These are phyloP conservation scores for Phytopythium delawarense DNA, from an alignment of 352 stramenopile species.

Conservation along the genomic window DNA sequence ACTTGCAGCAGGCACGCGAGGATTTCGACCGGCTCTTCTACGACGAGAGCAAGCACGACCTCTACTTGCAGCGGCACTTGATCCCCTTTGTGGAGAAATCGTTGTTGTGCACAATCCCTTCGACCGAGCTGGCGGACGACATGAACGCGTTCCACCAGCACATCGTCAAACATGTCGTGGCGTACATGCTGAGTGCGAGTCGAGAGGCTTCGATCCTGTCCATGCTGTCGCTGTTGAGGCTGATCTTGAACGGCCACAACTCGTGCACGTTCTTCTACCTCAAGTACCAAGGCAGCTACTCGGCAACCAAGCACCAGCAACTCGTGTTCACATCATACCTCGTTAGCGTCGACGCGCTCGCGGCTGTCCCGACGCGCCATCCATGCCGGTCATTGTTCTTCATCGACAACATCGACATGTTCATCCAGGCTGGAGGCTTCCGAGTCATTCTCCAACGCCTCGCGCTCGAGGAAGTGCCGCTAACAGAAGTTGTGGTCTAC, in stretches of 20 bases:
- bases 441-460: conserved; percentile 67
- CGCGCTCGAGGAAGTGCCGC: conserved; percentile 28
- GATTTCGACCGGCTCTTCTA: conserved; percentile 80
- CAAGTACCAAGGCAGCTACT: conserved; percentile 70
- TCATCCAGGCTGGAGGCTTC: conserved; percentile 80
- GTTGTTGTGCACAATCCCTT: conserved; percentile 60
- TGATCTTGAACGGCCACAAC: conserved; percentile 76
- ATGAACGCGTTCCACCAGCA: conserved; percentile 81
- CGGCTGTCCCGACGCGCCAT: conserved; percentile 51
- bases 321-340: conserved; percentile 77
- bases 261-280: conserved; percentile 83
- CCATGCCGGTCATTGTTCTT: conserved; percentile 79
- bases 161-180: conserved; percentile 70
- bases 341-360: conserved; percentile 50
- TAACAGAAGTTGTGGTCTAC: conserved; percentile 68
- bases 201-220: conserved; percentile 26
- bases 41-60: conserved; percentile 33
- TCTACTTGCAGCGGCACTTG: conserved; percentile 50
- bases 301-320: conserved; percentile 49
- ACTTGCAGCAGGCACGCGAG: conserved; percentile 54
- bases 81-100: conserved; percentile 75
- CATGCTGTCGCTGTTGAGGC: conserved; percentile 62
- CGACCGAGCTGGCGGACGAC: conserved; percentile 66
- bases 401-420: conserved; percentile 80
- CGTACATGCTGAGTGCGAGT: conserved; percentile 54